Conservation (phyloP, 2,329 filamentous ascomycete species). For the Arthrobotrys entomopaga region DNA sequence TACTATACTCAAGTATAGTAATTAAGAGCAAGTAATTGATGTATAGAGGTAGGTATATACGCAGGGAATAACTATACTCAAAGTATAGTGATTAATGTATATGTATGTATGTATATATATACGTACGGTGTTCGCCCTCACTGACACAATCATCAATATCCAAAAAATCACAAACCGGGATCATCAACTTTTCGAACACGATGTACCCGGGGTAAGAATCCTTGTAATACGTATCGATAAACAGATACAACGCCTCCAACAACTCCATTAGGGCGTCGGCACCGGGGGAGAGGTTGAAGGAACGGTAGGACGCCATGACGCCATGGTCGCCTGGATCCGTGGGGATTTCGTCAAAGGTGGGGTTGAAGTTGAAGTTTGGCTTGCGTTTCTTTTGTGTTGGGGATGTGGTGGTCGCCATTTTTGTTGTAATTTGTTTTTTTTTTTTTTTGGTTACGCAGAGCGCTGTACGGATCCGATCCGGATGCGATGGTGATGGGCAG, state of each 20-base stretch:
- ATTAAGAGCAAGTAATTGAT: too few species aligned
- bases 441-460: background rate
- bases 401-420: constrained; percentile 6
- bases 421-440: background rate
- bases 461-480: too few species aligned
- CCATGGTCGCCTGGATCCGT: constrained; percentile 34
- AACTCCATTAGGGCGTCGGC: constrained; percentile 45
- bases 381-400: constrained; percentile 13
- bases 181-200: constrained; percentile 32
- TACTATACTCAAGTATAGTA: too few species aligned
- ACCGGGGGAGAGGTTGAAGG: constrained; percentile 42
- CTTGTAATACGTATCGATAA: constrained; percentile 31
- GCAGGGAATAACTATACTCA: too few species aligned
- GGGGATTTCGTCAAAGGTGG: constrained; percentile 33
- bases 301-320: constrained; percentile 46
- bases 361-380: constrained; percentile 17
- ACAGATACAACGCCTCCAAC: constrained; percentile 31
- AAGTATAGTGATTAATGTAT: too few species aligned
- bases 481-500: too few species aligned
- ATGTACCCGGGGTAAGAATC: constrained; percentile 35
- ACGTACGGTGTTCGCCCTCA: constrained; percentile 24
- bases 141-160: constrained; percentile 23
- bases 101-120: background rate
- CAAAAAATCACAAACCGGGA: constrained; percentile 23
- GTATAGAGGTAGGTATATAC: too few species aligned